phyloP scores from a whole-genome alignment of 2,329 filamentous ascomycete species.

The Nemania abortiva region DNA sequence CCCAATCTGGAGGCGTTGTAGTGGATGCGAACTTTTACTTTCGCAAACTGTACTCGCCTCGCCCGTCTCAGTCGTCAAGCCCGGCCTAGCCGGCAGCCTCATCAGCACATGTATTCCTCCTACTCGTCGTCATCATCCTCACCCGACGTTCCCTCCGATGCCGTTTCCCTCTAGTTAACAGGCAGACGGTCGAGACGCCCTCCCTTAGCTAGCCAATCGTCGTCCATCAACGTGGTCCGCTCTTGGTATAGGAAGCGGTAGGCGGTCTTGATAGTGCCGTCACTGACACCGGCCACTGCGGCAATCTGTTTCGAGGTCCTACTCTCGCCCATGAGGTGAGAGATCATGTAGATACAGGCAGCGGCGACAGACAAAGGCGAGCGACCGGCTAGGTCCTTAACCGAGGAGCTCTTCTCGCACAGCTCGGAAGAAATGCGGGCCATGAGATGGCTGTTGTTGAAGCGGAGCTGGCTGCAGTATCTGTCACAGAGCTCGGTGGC shows the following conservation, averaged over 20 bases:
- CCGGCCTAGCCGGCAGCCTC: neutral
- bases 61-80: neutral
- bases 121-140: neutral
- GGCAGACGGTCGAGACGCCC: constrained; percentile 80
- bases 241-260: constrained; percentile 89
- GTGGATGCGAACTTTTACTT: constrained; percentile 4
- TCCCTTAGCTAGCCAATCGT: constrained; percentile 77
- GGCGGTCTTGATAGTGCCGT: constrained; percentile 95
- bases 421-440: constrained; percentile 84
- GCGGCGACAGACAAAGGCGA: constrained; percentile 94
- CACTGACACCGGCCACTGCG: constrained; percentile 86
- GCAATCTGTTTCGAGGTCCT: constrained; percentile 90
- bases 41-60: neutral
- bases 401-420: constrained; percentile 79
- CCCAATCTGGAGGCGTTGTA: constrained; percentile 1
- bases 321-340: constrained; percentile 83
- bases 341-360: constrained; percentile 96
- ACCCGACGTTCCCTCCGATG: neutral
- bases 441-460: constrained; percentile 77
- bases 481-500: constrained; percentile 88
- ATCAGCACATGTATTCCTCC: neutral
- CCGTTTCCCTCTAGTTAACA: constrained; percentile 56
- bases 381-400: constrained; percentile 87
- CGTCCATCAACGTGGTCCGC: constrained; percentile 78
- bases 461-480: constrained; percentile 86